Conservation (phyloP, 192 early-diverging fungal genomes). For the Chytriomyces sp. region DNA sequence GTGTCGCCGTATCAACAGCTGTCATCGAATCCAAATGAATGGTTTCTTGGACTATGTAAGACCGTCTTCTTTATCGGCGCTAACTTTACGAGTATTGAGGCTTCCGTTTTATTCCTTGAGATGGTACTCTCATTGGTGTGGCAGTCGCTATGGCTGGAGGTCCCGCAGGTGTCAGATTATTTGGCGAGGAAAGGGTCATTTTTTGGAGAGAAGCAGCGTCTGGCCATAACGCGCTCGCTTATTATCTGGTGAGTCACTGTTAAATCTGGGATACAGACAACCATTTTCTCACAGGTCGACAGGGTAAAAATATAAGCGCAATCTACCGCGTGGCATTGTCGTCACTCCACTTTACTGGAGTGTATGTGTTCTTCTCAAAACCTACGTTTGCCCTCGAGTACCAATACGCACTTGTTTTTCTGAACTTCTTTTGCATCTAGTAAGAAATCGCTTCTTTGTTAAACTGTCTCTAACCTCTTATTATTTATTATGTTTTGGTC, state of each 20-base stretch:
- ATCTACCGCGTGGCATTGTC: conserved; percentile 43
- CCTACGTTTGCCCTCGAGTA: conserved; percentile 33
- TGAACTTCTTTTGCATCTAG: conserved; percentile 55
- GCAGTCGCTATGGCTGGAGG: conserved; percentile 38
- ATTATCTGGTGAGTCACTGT: conserved; percentile 39
- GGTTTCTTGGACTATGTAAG: conserved; percentile 32
- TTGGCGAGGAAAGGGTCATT: conserved; percentile 39
- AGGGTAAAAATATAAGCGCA: conserved; percentile 47
- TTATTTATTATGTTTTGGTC: neutral
- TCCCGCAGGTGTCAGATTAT: conserved; percentile 42
- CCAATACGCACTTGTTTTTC: conserved; percentile 41
- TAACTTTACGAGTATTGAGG: neutral
- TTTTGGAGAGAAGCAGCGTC: conserved; percentile 47
- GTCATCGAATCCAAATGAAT: conserved; percentile 30
- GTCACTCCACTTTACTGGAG: conserved; percentile 48
- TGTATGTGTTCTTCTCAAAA: conserved; percentile 44
- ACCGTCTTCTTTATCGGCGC: neutral
- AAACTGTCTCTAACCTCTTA: neutral
- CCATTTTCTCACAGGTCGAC: conserved; percentile 5
- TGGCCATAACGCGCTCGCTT: conserved; percentile 36
- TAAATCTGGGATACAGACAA: conserved; percentile 40
- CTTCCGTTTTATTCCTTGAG: neutral
- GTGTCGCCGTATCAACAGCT: conserved; percentile 3
- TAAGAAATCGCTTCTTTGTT: conserved; percentile 2
- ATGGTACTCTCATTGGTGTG: conserved; percentile 26